phyloP scores from a whole-genome alignment of 2,329 filamentous ascomycete genomes.

The Cryphonectria naterciae region DNA sequence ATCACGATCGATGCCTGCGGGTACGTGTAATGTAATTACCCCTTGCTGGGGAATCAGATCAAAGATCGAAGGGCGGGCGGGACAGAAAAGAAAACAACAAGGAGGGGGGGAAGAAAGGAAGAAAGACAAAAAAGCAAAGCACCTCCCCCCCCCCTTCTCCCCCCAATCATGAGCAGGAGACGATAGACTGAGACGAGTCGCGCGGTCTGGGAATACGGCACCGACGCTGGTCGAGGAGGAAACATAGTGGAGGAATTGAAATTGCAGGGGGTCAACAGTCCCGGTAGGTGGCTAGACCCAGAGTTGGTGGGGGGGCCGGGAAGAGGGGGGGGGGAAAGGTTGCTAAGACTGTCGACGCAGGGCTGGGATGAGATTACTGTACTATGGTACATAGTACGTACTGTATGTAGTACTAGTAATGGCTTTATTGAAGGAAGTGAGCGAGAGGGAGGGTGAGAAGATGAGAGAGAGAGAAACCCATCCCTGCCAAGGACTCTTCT shows the following conservation, averaged over 20 bases:
- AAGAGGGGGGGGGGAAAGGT: no score
- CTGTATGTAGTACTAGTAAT: no score
- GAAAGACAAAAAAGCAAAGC: neutral
- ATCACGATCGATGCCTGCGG: neutral
- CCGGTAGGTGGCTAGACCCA: conserved; percentile 10
- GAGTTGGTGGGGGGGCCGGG: neutral
- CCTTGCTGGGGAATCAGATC: neutral
- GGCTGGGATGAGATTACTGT: neutral
- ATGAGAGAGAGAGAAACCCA: neutral
- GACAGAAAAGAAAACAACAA: neutral
- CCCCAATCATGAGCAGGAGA: neutral
- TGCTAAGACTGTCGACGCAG: neutral
- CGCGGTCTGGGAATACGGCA: neutral
- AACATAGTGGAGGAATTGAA: conserved; percentile 21
- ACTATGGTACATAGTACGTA: no score
- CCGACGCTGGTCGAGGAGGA: conserved; percentile 14
- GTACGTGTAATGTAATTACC: neutral
- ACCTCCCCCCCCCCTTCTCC: no score
- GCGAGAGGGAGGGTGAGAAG: no score
- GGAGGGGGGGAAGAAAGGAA: no score
- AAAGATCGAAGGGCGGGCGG: neutral
- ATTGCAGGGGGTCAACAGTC: conserved; percentile 25
- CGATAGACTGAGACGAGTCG: neutral
- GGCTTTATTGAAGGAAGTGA: neutral
- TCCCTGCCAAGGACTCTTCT: neutral